Percentiles rank a stretch among this genome's conserved stretches.
Evolutionary conservation across 83 land plant genomes (phyloP).

Genomic region (Picea mariana): DNA sequence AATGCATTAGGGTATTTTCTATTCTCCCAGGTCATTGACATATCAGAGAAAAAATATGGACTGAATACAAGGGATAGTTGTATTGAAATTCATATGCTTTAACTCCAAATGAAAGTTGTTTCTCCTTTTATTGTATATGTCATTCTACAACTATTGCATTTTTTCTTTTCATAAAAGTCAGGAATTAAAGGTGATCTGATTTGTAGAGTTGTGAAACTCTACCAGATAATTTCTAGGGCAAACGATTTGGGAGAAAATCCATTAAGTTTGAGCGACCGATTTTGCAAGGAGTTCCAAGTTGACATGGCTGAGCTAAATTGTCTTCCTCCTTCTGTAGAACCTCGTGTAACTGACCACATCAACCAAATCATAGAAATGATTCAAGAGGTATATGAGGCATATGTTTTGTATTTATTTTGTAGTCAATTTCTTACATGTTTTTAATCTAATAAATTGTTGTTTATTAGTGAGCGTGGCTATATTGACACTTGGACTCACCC

Average conservation of each 20-base stretch:
- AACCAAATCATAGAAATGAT: constrained; percentile 83
- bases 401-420: background rate
- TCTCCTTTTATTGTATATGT: background rate
- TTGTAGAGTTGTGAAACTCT: constrained; percentile 23
- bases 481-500: background rate
- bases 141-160: background rate
- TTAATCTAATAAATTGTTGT: background rate
- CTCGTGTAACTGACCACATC: constrained; percentile 86
- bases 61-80: background rate
- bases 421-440: background rate
- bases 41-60: background rate
- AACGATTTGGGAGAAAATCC: constrained; percentile 84
- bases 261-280: constrained; percentile 65
- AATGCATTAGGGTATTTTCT: constrained; percentile 3
- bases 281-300: constrained; percentile 74
- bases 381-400: constrained; percentile 55
- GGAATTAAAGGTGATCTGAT: constrained; percentile 26
- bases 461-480: background rate
- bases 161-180: background rate
- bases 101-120: background rate
- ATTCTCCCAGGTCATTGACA: background rate
- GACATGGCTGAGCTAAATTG: constrained; percentile 89
- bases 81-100: background rate
- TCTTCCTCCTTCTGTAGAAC: constrained; percentile 79
- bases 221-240: constrained; percentile 84